A percentile compares a stretch with the other conserved stretches of the same genome.
Evolutionary conservation across 257 asterid genomes (phyloP).

Genomic region (Anisodus tanguticus): DNA sequence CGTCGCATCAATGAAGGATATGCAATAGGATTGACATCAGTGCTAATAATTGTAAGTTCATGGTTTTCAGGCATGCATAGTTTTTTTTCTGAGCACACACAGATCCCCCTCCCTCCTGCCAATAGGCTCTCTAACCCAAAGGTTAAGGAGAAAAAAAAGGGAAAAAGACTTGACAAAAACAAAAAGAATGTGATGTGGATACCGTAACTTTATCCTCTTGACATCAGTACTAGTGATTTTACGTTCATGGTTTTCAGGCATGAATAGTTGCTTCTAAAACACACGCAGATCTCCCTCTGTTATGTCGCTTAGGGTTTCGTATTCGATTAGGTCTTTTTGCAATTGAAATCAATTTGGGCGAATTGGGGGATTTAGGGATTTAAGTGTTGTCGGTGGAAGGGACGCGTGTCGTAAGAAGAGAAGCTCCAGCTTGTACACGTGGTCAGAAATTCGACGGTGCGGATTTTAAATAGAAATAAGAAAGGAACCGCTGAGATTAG

Average conservation of each 20-base stretch:
- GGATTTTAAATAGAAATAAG: too few species aligned
- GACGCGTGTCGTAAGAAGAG: too few species aligned
- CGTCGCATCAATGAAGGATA: constrained; percentile 84
- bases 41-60: constrained; percentile 84
- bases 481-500: too few species aligned
- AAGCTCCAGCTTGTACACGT: too few species aligned
- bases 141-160: background rate
- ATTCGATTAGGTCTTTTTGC: too few species aligned
- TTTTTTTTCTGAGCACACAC: background rate
- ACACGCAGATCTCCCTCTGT: background rate
- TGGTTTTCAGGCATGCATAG: constrained; percentile 13
- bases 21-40: constrained; percentile 92
- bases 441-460: too few species aligned
- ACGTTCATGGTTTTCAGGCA: constrained; percentile 40
- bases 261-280: background rate
- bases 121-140: background rate
- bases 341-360: too few species aligned
- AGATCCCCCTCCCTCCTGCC: background rate
- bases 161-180: background rate
- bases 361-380: too few species aligned
- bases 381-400: too few species aligned
- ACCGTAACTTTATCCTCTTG: constrained; percentile 37
- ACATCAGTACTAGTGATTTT: constrained; percentile 85
- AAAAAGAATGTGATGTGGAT: constrained; percentile 3
- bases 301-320: too few species aligned